A percentile compares a stretch with the other conserved stretches of the same genome.
Evolutionary conservation across 768 basidiomycete species (phyloP).

Genomic region (Lanmaoa rubissima): DNA sequence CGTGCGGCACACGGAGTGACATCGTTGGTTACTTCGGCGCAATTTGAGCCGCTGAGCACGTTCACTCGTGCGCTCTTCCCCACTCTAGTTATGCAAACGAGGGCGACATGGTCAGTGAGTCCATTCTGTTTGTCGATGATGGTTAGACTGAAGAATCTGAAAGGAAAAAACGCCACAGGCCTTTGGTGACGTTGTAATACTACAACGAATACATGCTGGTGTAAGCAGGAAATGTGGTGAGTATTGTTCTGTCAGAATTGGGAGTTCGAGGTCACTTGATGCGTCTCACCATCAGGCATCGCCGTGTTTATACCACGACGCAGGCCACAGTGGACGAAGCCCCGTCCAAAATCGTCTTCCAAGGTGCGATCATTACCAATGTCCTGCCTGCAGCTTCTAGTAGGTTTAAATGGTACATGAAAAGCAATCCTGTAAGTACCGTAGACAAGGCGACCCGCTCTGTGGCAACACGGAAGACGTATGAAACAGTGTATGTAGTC

Average conservation of each 20-base stretch:
- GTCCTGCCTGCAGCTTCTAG: not conserved
- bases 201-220: not conserved
- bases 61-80: slow-evolving; percentile 19
- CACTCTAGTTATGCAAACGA: too few species aligned
- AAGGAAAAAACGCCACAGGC: not conserved
- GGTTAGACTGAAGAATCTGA: not conserved
- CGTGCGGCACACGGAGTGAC: not conserved
- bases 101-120: too few species aligned
- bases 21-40: slow-evolving; percentile 6
- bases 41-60: not conserved
- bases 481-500: not conserved
- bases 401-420: not conserved
- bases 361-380: not conserved
- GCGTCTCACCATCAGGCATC: not conserved
- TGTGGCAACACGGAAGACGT: not conserved
- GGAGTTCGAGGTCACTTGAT: not conserved
- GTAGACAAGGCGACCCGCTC: not conserved
- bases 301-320: not conserved
- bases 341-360: too few species aligned
- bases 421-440: not conserved
- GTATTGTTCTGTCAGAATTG: not conserved
- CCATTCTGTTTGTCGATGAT: too few species aligned
- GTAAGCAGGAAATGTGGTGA: not conserved
- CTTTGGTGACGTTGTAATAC: not conserved
- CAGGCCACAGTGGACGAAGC: not conserved